phyloP scores from a whole-genome alignment of 345 rosid species.

The Turritis glabra region DNA sequence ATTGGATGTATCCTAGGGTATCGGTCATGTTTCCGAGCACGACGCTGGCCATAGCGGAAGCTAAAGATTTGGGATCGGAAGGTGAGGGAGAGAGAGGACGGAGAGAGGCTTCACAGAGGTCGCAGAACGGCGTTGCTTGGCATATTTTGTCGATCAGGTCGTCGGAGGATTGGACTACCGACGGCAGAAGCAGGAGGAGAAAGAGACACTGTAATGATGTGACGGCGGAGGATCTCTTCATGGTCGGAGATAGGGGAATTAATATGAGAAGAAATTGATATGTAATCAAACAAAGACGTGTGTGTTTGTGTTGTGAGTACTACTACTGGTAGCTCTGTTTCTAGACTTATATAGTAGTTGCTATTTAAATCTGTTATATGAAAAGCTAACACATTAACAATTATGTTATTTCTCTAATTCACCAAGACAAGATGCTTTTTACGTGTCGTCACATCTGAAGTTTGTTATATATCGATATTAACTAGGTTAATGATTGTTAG shows the following conservation, averaged over 20 bases:
- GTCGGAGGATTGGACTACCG: slow-evolving; percentile 24
- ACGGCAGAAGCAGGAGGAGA: slow-evolving; percentile 21
- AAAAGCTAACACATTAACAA: slow-evolving; percentile 11
- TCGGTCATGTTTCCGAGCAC: slow-evolving; percentile 60
- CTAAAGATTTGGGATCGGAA: slow-evolving; percentile 47
- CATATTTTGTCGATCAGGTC: slow-evolving; percentile 60
- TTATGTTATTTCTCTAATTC: background rate
- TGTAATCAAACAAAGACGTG: background rate
- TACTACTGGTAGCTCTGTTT: slow-evolving; percentile 21
- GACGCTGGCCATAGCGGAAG: slow-evolving; percentile 45
- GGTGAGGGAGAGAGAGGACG: slow-evolving; percentile 41
- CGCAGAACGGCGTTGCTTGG: slow-evolving; percentile 70
- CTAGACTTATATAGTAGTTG: slow-evolving; percentile 26
- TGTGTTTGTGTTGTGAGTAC: background rate
- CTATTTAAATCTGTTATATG: background rate
- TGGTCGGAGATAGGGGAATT: slow-evolving; percentile 18
- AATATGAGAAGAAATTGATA: background rate
- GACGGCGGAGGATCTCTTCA: slow-evolving; percentile 28
- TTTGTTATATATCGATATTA: slow-evolving; percentile 12
- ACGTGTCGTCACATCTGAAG: slow-evolving; percentile 24
- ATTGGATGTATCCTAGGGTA: slow-evolving; percentile 52
- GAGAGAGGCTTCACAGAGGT: slow-evolving; percentile 61
- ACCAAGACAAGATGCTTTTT: background rate
- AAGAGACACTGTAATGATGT: slow-evolving; percentile 17
- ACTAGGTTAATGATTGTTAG: slow-evolving; percentile 13